These are phyloP conservation scores for Nemophila menziesii DNA, from an alignment of 257 asterid genomes.

Conservation along the genomic window DNA sequence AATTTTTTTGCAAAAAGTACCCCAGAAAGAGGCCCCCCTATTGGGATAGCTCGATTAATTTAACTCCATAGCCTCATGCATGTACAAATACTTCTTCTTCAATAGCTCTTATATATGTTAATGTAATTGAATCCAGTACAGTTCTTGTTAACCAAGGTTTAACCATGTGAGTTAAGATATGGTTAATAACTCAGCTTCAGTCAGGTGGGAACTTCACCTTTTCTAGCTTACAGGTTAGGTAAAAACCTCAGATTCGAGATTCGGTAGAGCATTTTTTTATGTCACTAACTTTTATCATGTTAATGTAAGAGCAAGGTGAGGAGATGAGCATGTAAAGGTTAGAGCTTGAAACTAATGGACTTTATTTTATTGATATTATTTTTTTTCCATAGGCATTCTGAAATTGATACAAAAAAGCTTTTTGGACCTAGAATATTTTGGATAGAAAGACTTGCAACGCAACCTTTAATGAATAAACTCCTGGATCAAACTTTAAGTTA, in stretches of 20 bases:
- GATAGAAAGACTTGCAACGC: no score
- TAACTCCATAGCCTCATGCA: slow-evolving; percentile 73
- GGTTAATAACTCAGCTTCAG: slow-evolving; percentile 93
- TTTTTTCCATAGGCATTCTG: no score
- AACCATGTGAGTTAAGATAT: slow-evolving; percentile 63
- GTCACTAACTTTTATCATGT: no score
- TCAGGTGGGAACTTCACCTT: slow-evolving; percentile 96
- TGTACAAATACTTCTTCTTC: slow-evolving; percentile 41
- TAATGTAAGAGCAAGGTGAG: no score
- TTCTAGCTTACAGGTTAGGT: slow-evolving; percentile 98
- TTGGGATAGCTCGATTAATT: slow-evolving; percentile 77
- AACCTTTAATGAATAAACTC: no score
- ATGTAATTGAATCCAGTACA: slow-evolving; percentile 53
- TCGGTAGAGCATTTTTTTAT: background rate
- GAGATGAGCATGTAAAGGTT: no score
- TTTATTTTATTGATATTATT: no score
- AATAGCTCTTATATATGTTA: slow-evolving; percentile 60
- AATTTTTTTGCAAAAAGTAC: slow-evolving; percentile 79
- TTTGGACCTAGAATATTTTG: no score
- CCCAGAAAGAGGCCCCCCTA: slow-evolving; percentile 97
- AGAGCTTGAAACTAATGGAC: no score
- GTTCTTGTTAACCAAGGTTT: slow-evolving; percentile 61
- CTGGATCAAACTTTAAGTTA: no score
- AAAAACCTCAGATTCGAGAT: no score
- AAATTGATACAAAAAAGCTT: no score